Conservation (phyloP, 2,329 filamentous ascomycete genomes). For the Cercospora sesami region DNA sequence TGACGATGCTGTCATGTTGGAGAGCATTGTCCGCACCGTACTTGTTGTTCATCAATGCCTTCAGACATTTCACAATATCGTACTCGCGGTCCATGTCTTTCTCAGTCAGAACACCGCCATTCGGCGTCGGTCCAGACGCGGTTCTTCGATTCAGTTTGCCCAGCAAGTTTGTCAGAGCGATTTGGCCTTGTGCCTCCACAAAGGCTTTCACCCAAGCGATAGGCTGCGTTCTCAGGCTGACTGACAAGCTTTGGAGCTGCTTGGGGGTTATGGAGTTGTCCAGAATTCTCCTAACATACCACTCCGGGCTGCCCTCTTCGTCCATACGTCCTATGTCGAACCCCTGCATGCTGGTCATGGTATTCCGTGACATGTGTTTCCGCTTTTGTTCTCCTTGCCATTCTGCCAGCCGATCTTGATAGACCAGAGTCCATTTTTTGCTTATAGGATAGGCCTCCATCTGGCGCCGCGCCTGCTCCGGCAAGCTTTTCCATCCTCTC, state of each 20-base stretch:
- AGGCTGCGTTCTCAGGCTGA: constrained; percentile 91
- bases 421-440: constrained; percentile 97
- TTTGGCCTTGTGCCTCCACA: constrained; percentile 94
- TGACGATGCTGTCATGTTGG: constrained; percentile 82
- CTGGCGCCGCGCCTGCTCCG: constrained; percentile 88
- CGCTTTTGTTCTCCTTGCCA: constrained; percentile 93
- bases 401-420: constrained; percentile 91
- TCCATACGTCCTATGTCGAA: constrained; percentile 75
- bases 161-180: constrained; percentile 90
- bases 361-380: constrained; percentile 68
- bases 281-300: constrained; percentile 97
- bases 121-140: constrained; percentile 67
- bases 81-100: constrained; percentile 89
- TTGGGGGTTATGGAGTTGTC: constrained; percentile 91
- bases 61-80: constrained; percentile 95
- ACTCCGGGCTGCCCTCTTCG: constrained; percentile 94
- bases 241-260: constrained; percentile 86
- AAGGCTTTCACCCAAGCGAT: constrained; percentile 97
- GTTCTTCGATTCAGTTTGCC: constrained; percentile 90
- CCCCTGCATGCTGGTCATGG: constrained; percentile 61
- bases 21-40: constrained; percentile 96
- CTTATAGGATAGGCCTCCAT: constrained; percentile 92
- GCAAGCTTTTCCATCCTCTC: constrained; percentile 93
- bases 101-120: constrained; percentile 62
- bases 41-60: constrained; percentile 98